Base-by-base conservation (phyloP, 345 rosid genomes). In the Eucalyptus curtisii region DNA sequence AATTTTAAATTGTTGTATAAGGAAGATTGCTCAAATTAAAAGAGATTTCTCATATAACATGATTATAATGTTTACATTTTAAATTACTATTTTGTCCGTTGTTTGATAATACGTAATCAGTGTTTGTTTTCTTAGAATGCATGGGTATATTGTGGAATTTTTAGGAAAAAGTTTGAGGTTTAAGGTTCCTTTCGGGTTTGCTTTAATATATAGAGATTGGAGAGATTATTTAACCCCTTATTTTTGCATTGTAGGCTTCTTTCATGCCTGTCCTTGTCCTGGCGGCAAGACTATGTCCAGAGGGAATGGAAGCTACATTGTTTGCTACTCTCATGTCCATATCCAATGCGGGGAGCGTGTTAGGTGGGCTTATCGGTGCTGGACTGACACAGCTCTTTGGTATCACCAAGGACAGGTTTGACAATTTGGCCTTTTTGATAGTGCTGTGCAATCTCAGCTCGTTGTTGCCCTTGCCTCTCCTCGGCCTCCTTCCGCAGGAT, bases 241-340 rank as follows among this genome's bases (percentile, higher is more conserved):
- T 49, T n/a, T 37, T 5, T 52, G n/a, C 64, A 30, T 87, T 90
- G 90, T 94, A 97, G 99, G 97, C 95, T 90, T 98, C 99, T 50
- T 97, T 98, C 94, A 97, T 97, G 99, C 99, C 98, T 10, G 98
- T 97, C 89, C 99, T 96, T 86, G 99, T 98, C 87, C 92, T 97
- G 79, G 99, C 99, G 24, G 99, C 99, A 11, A 95, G 96, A 89
- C 86, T 98, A 64, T 97, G 99, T 90, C 99, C 99, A 24, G 99
- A 96, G 92, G 99, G 99, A 91, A 96, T 98, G 99, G 99, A 98
- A 91, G 99, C 99, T 87, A 98, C 99, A 30, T 97, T 97, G 25
- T 98, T 98, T 64, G 99, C 99, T 5, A 98, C 99, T 24, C 97
- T 97, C 85, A 96, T 98, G 99, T 98, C 99, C 81, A 92, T 97